Percentiles rank a stretch among this genome's conserved stretches.
phyloP scores from a whole-genome alignment of 108 stramenopile genomes.

The Asterionellopsis glacialis region DNA sequence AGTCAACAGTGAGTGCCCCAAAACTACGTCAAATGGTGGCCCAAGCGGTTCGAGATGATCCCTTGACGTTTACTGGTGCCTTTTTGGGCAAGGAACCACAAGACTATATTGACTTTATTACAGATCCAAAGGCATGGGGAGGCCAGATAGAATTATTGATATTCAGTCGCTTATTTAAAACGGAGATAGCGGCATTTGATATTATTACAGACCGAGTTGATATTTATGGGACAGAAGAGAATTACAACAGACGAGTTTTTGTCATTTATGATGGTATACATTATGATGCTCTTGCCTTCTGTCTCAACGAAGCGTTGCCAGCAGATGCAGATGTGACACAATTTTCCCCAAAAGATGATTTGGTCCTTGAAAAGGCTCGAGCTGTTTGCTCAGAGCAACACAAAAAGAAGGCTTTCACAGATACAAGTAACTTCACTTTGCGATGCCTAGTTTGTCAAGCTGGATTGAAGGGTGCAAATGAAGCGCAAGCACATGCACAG shows the following conservation, averaged over 20 bases:
- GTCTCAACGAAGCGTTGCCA: slow-evolving; percentile 9
- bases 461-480: slow-evolving; percentile 10
- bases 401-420: slow-evolving; percentile 13
- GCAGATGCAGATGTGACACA: slow-evolving; percentile 10
- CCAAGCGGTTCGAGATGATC: slow-evolving; percentile 12
- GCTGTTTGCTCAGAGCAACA: slow-evolving; percentile 9
- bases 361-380: slow-evolving; percentile 9
- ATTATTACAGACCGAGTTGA: slow-evolving; percentile 18
- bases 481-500: slow-evolving; percentile 18
- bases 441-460: slow-evolving; percentile 20
- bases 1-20: slow-evolving; percentile 1
- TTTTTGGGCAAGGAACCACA: slow-evolving; percentile 9
- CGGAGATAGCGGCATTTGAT: slow-evolving; percentile 18
- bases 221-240: slow-evolving; percentile 13
- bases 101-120: slow-evolving; percentile 16
- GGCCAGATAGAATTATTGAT: slow-evolving; percentile 17
- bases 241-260: slow-evolving; percentile 15
- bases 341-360: slow-evolving; percentile 12
- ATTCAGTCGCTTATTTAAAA: slow-evolving; percentile 11
- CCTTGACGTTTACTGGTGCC: slow-evolving; percentile 11
- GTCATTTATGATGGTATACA: slow-evolving; percentile 22
- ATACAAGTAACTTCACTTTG: slow-evolving; percentile 17
- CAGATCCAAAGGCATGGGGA: slow-evolving; percentile 14
- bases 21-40: slow-evolving; percentile 9
- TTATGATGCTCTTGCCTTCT: slow-evolving; percentile 20